Base-by-base conservation (phyloP, 2,329 filamentous ascomycete genomes). In the Escovopsis sp. region DNA sequence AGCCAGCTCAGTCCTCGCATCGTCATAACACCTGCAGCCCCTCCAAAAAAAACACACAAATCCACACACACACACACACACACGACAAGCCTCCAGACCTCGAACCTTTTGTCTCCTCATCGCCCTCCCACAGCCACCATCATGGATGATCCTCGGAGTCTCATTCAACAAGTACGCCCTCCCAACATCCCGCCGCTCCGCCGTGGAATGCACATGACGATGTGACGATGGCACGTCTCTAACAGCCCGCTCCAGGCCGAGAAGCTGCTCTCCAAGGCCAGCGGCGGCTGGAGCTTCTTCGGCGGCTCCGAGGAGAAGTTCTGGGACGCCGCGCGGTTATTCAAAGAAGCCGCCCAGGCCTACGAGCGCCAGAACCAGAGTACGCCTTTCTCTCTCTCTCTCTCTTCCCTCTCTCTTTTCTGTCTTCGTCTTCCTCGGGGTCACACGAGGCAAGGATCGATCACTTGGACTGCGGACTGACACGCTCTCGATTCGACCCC, bases 341-440 rank as follows among this genome's bases (percentile, higher is more conserved):
- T 87, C 58, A 79, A 76, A 46, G 79, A 94, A 61, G 89, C 89
- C 34, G 91, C 81, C 47, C 94, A 95, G 67, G 85, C 85, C 45
- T 96, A 94, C 62, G 76, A 85, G 57, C 78, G 93, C 69, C 81
- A 91, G 64, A 84, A 84, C 60, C 76, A 81, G 66, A 82, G 85
- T 89, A 67, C 52, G 69, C 27, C 39, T 24, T 11, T 29, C 14
- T 12, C 4, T 14, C 27, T 24, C 14, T 14, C 32, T 5, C 15
- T 27, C n/a, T 16, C 13, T 11, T 29, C 14, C 14, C 4, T 14
- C 27, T 24, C 14, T 14, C 32, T 5, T 13, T 27, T 16, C 13
- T n/a, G 3, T 27, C 30, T 16, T 27, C 33, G 20, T 20, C 20
- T 20, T 20, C 5, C 5, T 0, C 14, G 12, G 35, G 35, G 38